Evolutionary conservation across 371 early-diverging fungal genomes (phyloP), one percentile per base, ranked within the genome.

Genomic region (Actinomortierella ambigua): DNA sequence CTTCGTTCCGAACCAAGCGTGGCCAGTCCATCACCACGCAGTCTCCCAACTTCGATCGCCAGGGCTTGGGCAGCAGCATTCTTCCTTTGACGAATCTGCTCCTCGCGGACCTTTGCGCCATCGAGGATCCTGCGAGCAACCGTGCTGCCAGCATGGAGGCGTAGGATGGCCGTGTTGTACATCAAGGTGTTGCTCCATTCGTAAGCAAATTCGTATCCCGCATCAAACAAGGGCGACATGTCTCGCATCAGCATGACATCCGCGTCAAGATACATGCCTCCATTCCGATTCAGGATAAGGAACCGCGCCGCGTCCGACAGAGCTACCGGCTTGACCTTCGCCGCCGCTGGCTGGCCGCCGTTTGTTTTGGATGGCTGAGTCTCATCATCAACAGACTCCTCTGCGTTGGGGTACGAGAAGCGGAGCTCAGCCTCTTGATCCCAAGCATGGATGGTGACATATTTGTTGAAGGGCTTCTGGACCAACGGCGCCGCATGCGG

Each of bases 281-380:
- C 76, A 18, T 69, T 53, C 24, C 69, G 46, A 23, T 75, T 60
- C 46, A 75, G 43, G 20, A 75, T 60, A 39, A 75, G 46, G 43
- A 75, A 75, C 11, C 76, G 69, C 5, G 65, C 76, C 18, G 59
- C 64, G 42, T 75, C 76, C 49, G 69, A 69, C 29, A 65, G 61
- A 41, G 71, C 71, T 3, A 75, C 76, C 3, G 76, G 53, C 20
- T 53, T 56, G 8, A 50, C 61, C 17, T n/a, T 34, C 28, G 24
- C 53, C 28, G 4, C 26, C 20, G 2, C 48, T 48, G 18, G 9
- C 22, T 20, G 9, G 11, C 22, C 48, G 48, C 8, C 8, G 8
- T 8, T 20, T 20, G 3, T 22, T 17, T 40, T 52, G n/a, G n/a
- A n/a, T n/a, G n/a, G n/a, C n/a, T n/a, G n/a, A 18, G 40, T 39